Evolutionary conservation across 73 alveolate species (phyloP).

Genomic region (Blepharisma japonicum): DNA sequence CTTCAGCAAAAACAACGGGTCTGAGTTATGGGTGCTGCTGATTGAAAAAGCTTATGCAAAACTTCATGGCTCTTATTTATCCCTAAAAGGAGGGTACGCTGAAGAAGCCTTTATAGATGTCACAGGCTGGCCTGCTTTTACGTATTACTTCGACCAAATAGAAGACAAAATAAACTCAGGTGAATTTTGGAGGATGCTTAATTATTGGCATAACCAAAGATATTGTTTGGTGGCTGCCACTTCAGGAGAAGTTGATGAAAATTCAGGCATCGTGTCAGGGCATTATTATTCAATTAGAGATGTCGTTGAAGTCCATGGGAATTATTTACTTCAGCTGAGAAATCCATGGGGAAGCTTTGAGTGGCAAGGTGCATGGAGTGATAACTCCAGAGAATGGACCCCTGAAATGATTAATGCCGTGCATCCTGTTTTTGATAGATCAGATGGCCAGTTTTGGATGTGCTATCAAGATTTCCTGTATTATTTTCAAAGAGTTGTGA

Average conservation of each 20-base stretch:
- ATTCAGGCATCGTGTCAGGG: slow-evolving; percentile 74
- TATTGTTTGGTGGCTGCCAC: slow-evolving; percentile 18
- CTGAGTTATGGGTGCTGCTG: slow-evolving; percentile 74
- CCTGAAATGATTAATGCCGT: slow-evolving; percentile 29
- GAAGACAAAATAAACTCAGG: slow-evolving; percentile 4
- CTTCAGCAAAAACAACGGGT: slow-evolving; percentile 64
- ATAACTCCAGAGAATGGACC: slow-evolving; percentile 43
- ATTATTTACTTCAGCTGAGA: slow-evolving; percentile 74
- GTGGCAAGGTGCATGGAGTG: slow-evolving; percentile 81
- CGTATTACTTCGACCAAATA: slow-evolving; percentile 34
- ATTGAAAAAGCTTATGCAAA: slow-evolving; percentile 89
- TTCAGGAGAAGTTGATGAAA: slow-evolving; percentile 26
- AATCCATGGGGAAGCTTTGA: slow-evolving; percentile 92
- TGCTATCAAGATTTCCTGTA: slow-evolving; percentile 39
- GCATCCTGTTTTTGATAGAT: slow-evolving; percentile 17
- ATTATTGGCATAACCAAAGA: background rate
- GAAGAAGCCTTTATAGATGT: slow-evolving; percentile 83
- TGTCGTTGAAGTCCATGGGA: slow-evolving; percentile 61
- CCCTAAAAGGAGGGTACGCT: slow-evolving; percentile 86
- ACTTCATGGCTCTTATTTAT: slow-evolving; percentile 74
- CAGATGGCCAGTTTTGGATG: slow-evolving; percentile 59
- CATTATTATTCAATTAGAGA: slow-evolving; percentile 81
- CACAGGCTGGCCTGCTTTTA: slow-evolving; percentile 93
- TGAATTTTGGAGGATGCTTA: slow-evolving; percentile 13
- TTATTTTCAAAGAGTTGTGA: slow-evolving; percentile 35